Evolutionary conservation across 352 stramenopile species (phyloP), one percentile per base, ranked within the genome.

Genomic region (Phytophthora sp.): DNA sequence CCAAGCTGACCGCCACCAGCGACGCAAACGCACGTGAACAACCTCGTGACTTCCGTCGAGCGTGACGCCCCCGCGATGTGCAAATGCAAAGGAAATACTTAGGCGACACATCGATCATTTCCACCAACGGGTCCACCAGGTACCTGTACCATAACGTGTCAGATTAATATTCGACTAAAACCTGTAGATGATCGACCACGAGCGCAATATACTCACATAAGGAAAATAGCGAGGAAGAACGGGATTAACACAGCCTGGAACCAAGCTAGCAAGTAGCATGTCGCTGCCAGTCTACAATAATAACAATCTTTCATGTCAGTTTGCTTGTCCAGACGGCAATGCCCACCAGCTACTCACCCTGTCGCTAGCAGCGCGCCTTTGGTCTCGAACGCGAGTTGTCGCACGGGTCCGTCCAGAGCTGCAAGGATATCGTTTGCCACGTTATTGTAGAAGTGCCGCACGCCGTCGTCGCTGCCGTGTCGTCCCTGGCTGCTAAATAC

Each of bases 161-260:
- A 63, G 35, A 27, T n/a, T 11, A 55, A 53, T 18, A 11, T 30
- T 31, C 46, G 11, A 13, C 21, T 12, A 20, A 47, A 41, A 41
- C 2, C 7, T 41, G 35, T 1, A 12, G 38, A 11, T 0, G 16
- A 38, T 59, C 9, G 24, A 41, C n/a, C 26, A 41, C n/a, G n/a
- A 41, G 7, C 39, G 12, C 16, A 33, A 13, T 5, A 4, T 7
- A 67, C 75, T 44, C 56, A 96, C 88, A 96, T 96, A 39, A 96
- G 74, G 57, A 96, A 96, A 61, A 96, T 82, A 0, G 88, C 86
- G 38, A 96, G 79, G 74, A 96, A 96, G 63, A 96, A 96, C 11
- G 88, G 88, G 16, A 96, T 79, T 20, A 96, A 69, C 53, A 94
- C 88, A 16, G 78, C 84, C 58, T 96, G 81, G 66, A 96, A 96